Base-by-base conservation (phyloP, 495 filamentous ascomycete genomes). In the Aspergillus conjunctus region DNA sequence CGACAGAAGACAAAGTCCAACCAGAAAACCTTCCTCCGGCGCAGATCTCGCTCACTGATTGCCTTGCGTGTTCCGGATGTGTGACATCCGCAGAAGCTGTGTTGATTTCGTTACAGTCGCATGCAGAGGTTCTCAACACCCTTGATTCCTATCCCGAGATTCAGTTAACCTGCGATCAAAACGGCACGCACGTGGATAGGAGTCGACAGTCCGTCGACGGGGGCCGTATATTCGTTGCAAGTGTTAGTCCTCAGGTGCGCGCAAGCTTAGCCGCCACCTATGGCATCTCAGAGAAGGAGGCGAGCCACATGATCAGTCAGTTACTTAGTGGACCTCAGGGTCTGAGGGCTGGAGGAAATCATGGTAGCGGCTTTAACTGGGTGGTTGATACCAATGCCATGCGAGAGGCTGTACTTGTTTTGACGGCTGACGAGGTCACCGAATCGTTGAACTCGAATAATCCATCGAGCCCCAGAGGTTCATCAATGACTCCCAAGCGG, bases 31-130 rank as follows among this genome's bases (percentile, higher is more conserved):
- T 83, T n/a, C 75, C 87, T 22, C 79, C 81, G 0, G 92, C 94
- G 2, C 87, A 96, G 70, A 98, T 98, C 59, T 97, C 92, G 49
- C 84, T 98, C 58, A 98, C 94, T 15, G 94, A 98, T 73, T 98
- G 94, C 69, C 87, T 98, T 49, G 94, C 94, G 48, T 98, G 94
- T 72, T 97, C 94, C 21, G 94, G 94, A 50, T 98, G 94, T 73
- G 95, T 98, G 18, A 98, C 94, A 4, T 96, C 92, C 12, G 94
- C 95, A 18, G 94, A 98, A 73, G 94, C 94, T 5, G 90, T 98
- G 12, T 83, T 98, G 30, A 91, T 98, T 49, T 91, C 88, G 26
- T 79, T 98, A 51, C 94, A 98, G 72, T 93, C 90, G 51, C 94
- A 98, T 73, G 80, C 84, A 14, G 94, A 98, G 71, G 93, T 98